phyloP scores from a whole-genome alignment of 345 rosid species.

The Streptanthus diversifolius region DNA sequence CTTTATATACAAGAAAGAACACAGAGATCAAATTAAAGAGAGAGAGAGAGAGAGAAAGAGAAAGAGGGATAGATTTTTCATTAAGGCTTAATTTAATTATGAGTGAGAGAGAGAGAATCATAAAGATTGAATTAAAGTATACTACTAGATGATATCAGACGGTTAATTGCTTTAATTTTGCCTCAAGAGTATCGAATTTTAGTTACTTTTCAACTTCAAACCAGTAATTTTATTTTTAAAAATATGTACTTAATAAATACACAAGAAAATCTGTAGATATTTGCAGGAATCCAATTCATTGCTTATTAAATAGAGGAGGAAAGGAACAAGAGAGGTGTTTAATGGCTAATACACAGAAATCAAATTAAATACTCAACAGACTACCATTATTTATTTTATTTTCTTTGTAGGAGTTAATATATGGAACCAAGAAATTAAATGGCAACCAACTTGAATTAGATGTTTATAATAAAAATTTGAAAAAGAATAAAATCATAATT shows the following conservation, averaged over 20 bases:
- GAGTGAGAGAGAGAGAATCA: constrained; percentile 46
- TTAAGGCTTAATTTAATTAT: constrained; percentile 71
- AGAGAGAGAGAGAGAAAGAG: constrained; percentile 40
- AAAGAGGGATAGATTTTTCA: constrained; percentile 47
- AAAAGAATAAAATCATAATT: constrained; percentile 43
- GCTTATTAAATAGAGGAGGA: constrained; percentile 34
- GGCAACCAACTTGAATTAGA: constrained; percentile 50
- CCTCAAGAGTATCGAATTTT: constrained; percentile 28
- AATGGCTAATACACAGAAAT: constrained; percentile 41
- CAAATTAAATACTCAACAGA: constrained; percentile 37
- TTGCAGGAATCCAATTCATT: constrained; percentile 51
- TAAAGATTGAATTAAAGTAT: constrained; percentile 46
- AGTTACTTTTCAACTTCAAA: constrained; percentile 28
- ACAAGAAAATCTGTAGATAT: constrained; percentile 5
- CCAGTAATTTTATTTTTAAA: background rate
- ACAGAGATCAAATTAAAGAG: constrained; percentile 32
- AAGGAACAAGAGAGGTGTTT: constrained; percentile 43
- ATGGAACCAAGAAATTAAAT: constrained; percentile 60
- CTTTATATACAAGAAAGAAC: constrained; percentile 48
- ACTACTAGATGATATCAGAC: constrained; percentile 1
- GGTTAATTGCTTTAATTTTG: constrained; percentile 16
- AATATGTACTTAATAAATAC: background rate
- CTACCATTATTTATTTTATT: constrained; percentile 25
- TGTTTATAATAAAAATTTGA: constrained; percentile 10
- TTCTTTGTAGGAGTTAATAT: constrained; percentile 52